These are phyloP conservation scores for Golubevia pallescens DNA, from an alignment of 1,284 basidiomycete genomes.

Conservation along the genomic window DNA sequence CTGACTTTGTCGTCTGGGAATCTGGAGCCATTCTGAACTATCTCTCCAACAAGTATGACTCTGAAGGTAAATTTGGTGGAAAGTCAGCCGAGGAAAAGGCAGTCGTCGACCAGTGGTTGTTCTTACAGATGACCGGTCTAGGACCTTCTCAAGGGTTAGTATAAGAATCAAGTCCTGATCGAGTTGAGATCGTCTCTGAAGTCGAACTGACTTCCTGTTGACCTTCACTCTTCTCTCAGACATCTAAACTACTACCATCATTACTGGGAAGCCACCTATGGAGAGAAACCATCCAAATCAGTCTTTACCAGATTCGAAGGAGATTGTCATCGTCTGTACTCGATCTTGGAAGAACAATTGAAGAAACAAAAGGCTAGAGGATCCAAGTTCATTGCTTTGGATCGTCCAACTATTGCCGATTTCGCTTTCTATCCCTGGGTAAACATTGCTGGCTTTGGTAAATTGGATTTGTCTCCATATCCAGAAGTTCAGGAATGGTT, in stretches of 20 bases:
- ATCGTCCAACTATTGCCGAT: conserved; percentile 51
- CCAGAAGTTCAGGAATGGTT: conserved; percentile 36
- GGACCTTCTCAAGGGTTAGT: conserved; percentile 39
- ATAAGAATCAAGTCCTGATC: too few species aligned
- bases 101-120: conserved; percentile 35
- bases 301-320: conserved; percentile 41
- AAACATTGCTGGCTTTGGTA: conserved; percentile 31
- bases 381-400: conserved; percentile 36
- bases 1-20: conserved; percentile 41
- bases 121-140: conserved; percentile 33
- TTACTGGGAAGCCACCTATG: conserved; percentile 18
- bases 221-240: conserved; percentile 12
- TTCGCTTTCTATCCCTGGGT: conserved; percentile 44
- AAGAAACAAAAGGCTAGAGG: conserved; percentile 30
- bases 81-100: conserved; percentile 35
- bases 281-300: conserved; percentile 29
- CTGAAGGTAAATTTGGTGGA: conserved; percentile 9
- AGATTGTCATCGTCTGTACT: conserved; percentile 44
- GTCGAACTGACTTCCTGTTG: too few species aligned
- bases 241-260: conserved; percentile 7
- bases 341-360: conserved; percentile 41
- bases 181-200: too few species aligned
- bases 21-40: conserved; percentile 42
- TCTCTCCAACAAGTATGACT: conserved; percentile 40
- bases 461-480: conserved; percentile 41